These are phyloP conservation scores for Micractinium conductrix DNA, from an alignment of 139 green algal genomes.

Conservation along the genomic window DNA sequence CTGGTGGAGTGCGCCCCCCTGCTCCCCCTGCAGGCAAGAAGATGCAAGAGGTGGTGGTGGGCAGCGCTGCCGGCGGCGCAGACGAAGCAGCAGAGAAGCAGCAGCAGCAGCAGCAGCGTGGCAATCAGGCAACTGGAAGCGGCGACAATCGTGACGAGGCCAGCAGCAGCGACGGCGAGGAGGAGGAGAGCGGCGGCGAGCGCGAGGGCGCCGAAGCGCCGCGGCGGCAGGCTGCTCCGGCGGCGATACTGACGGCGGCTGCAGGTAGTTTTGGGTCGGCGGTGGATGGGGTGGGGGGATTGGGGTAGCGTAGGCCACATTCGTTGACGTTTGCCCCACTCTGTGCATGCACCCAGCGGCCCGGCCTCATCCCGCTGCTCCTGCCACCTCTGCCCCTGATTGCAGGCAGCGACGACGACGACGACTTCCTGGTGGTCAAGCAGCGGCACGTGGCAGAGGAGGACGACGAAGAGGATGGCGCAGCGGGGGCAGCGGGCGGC, in stretches of 20 bases:
- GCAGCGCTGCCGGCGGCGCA: conserved; percentile 14
- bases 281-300: too few relatives aligned
- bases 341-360: too few relatives aligned
- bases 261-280: too few relatives aligned
- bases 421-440: conserved; percentile 63
- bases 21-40: not conserved
- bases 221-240: conserved; percentile 12
- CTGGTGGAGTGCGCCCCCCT: too few relatives aligned
- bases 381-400: too few relatives aligned
- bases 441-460: conserved; percentile 3
- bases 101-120: conserved; percentile 30
- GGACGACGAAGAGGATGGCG: not conserved
- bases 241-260: not conserved
- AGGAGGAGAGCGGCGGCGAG: conserved; percentile 21
- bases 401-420: conserved; percentile 33
- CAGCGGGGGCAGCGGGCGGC: not conserved
- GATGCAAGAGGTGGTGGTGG: conserved; percentile 28
- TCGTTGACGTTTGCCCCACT: too few relatives aligned
- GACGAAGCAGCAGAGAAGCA: not conserved
- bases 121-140: not conserved
- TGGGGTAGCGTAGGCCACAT: too few relatives aligned
- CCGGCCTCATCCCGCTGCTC: too few relatives aligned
- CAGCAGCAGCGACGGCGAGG: not conserved
- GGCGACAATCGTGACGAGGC: not conserved
- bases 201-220: not conserved